Conservation (phyloP, 2,329 filamentous ascomycete species). For the Fusarium domesticum region DNA sequence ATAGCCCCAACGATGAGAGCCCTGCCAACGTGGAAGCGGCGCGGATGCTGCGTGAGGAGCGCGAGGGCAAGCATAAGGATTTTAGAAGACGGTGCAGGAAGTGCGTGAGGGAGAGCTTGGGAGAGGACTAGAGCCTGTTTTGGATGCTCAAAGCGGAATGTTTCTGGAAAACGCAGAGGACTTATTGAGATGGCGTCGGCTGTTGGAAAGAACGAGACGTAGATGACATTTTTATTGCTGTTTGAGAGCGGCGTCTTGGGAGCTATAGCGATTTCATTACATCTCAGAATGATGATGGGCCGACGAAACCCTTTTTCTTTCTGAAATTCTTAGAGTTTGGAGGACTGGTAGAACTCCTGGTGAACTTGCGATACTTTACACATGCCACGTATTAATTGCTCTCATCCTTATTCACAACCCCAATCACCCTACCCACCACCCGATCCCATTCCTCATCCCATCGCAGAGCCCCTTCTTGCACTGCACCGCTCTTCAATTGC, state of each 20-base stretch:
- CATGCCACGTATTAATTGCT: too few relatives aligned
- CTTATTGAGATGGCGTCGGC: too few relatives aligned
- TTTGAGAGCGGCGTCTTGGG: conserved; percentile 16
- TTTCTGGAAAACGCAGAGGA: too few relatives aligned
- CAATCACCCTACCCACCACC: conserved; percentile 72
- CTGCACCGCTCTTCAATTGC: conserved; percentile 64
- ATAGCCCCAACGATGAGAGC: conserved; percentile 90
- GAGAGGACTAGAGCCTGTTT: conserved; percentile 57
- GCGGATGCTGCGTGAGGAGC: conserved; percentile 78
- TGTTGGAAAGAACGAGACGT: not conserved
- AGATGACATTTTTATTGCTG: not conserved
- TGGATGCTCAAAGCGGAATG: not conserved
- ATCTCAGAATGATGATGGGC: not conserved
- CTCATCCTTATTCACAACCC: conserved; percentile 33
- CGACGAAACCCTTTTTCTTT: not conserved
- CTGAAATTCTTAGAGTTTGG: too few relatives aligned
- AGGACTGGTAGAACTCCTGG: too few relatives aligned
- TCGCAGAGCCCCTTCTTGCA: conserved; percentile 68
- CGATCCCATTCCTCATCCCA: conserved; percentile 95
- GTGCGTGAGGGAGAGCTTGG: conserved; percentile 78
- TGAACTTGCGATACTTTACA: too few relatives aligned
- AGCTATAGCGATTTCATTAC: not conserved
- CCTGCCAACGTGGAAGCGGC: conserved; percentile 95
- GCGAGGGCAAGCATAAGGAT: conserved; percentile 57
- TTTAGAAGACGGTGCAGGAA: conserved; percentile 76